These are phyloP conservation scores for Suillus clintonianus DNA, from an alignment of 768 basidiomycete genomes.

Conservation along the genomic window DNA sequence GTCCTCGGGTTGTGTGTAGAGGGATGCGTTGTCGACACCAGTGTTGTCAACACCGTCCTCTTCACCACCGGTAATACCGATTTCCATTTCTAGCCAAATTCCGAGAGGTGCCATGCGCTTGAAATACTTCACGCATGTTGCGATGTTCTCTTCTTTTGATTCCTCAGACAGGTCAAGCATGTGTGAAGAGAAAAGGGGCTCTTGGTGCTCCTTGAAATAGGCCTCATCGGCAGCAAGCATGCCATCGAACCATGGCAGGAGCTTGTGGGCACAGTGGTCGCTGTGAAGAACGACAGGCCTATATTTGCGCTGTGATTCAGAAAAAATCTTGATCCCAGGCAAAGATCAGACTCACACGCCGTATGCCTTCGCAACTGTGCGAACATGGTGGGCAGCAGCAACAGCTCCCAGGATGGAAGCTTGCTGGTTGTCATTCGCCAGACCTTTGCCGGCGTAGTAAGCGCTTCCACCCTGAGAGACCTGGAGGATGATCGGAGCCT, in stretches of 20 bases:
- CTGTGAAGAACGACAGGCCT: constrained; percentile 97
- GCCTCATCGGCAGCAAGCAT: constrained; percentile 97
- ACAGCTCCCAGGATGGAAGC: constrained; percentile 92
- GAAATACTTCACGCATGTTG: constrained; percentile 91
- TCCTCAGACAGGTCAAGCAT: constrained; percentile 98
- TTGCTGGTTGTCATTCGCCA: constrained; percentile 93
- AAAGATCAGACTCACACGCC: constrained; percentile 70
- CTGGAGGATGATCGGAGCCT: constrained; percentile 96
- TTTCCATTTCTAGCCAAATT: constrained; percentile 99
- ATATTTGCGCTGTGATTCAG: constrained; percentile 7
- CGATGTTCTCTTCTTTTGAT: constrained; percentile 91
- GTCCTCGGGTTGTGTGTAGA: constrained; percentile 98
- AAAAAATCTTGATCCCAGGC: background rate
- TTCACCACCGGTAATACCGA: constrained; percentile 99
- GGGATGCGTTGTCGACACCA: constrained; percentile 84
- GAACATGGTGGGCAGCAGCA: constrained; percentile 90
- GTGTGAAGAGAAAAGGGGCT: constrained; percentile 93
- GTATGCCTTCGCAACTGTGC: constrained; percentile 84
- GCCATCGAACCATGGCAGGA: constrained; percentile 98
- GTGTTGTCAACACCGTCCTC: constrained; percentile 99
- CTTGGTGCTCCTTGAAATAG: constrained; percentile 87
- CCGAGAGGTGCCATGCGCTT: constrained; percentile 90
- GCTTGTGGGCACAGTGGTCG: constrained; percentile 98
- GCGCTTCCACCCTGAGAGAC: constrained; percentile 96
- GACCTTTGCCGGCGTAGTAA: constrained; percentile 95